Evolutionary conservation across 352 stramenopile species (phyloP), one percentile per base, ranked within the genome.

Genomic region (Phytophthora meadii): DNA sequence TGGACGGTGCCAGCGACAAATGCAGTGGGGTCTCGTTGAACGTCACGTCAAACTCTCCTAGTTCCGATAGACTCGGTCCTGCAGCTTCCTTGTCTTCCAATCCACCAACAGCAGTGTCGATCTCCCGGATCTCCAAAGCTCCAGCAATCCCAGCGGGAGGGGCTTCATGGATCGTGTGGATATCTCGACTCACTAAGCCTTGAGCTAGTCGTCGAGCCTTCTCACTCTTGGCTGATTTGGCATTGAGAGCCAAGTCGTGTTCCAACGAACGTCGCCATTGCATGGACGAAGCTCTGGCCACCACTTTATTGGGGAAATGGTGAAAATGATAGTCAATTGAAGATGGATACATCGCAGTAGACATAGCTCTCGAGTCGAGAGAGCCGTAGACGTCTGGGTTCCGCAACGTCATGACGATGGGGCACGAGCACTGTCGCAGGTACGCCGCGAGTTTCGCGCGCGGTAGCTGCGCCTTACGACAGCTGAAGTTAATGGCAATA

Each of bases 271-370:
- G 79, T 68, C 76, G 69, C 85, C 85, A 93, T 49, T 93, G 82
- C 59, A 70, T 75, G n/a, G 85, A 82, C 4, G 85, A 79, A 19
- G 81, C 85, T 45, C 82, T 80, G 0, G 78, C 66, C 9, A 75
- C 64, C 19, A 88, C 80, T 41, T 78, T 76, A 30, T 71, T 75
- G 25, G 71, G 46, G 37, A 68, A 70, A 5, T 55, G 19, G 12
- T 76, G 68, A 5, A 68, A 58, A 46, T 77, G 50, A 55, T 90
- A 89, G 41, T 93, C 85, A 41, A 74, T 70, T 41, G 81, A 91
- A 27, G 79, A 53, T 15, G 85, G 85, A 51, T 91, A 93, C 77
- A 93, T 89, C 25, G 85, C 85, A 0, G 85, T 93, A 5, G 74
- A 83, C 53, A 90, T 68, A 19, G 79, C 74, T 15, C 74, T 75